phyloP scores from a whole-genome alignment of 148 eudicot species.

The Cornus kousa region DNA sequence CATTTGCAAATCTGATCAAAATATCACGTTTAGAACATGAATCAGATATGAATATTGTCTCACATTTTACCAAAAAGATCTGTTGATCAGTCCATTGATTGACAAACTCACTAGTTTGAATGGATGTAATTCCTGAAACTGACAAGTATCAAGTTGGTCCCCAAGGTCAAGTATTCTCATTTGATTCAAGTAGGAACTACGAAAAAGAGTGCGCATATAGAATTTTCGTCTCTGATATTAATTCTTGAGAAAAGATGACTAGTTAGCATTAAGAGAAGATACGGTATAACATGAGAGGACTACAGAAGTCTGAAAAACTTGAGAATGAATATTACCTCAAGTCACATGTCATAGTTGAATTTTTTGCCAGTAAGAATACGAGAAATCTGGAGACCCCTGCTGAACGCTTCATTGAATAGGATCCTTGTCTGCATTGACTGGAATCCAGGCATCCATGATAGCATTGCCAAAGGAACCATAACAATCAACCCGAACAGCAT shows the following conservation, averaged over 20 bases:
- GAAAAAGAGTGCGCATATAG: no score
- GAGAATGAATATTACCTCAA: conserved; percentile 33
- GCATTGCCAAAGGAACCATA: conserved; percentile 79
- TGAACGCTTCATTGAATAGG: conserved; percentile 88
- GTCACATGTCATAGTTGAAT: conserved; percentile 25
- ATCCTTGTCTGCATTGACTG: conserved; percentile 94
- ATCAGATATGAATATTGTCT: neutral
- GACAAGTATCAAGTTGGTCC: neutral
- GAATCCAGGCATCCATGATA: conserved; percentile 97
- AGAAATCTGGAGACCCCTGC: conserved; percentile 89
- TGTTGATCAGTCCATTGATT: neutral
- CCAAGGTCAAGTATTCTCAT: neutral
- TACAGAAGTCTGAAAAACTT: neutral
- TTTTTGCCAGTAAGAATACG: conserved; percentile 74
- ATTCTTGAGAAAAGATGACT: neutral
- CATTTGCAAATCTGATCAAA: no score
- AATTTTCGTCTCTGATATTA: neutral
- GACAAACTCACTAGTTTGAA: neutral
- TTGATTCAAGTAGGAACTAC: no score
- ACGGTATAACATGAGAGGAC: neutral
- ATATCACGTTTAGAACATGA: neutral
- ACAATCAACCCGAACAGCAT: conserved; percentile 72
- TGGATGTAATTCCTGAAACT: neutral
- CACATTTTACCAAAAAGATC: neutral
- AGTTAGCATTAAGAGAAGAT: neutral